Evolutionary conservation across 2,329 filamentous ascomycete genomes (phyloP), one percentile per base, ranked within the genome.

Genomic region (Apiospora aurea): DNA sequence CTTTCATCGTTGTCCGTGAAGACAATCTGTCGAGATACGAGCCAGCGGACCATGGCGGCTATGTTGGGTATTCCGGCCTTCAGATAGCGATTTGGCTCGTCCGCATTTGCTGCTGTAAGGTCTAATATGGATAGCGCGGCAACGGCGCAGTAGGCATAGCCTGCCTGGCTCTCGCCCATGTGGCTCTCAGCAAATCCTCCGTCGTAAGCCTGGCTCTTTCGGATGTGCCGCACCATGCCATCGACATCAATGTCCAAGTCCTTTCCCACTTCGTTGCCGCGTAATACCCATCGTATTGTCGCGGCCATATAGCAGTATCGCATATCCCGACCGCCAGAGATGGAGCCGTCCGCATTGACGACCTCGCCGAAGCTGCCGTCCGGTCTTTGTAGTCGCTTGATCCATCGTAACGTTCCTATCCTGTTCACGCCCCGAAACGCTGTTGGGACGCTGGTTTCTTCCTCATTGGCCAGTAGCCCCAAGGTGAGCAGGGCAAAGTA

Each of bases 291-390:
- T 51, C 96, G 87, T 44, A 97, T 91, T 11, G 91, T 91, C 24
- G 93, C 89, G 4, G 94, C 95, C 78, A 95, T 91, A 81, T 96
- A 97, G 77, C 94, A 96, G 80, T 96, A 96, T 71, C 96, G 88
- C 83, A 95, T 92, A 82, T 99, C 96, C 71, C 89, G 88, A 0
- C 94, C 94, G 0, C 96, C 96, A 47, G 91, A 89, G n/a, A 96
- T 78, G 78, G 82, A 75, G 79, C 86, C 85, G 16, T 84, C 80
- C 76, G 89, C 88, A 5, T 87, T 88, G 2, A 96, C 79, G 0
- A 94, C 89, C 82, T 99, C 95, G 0, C 95, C 96, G 80, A 99
- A 98, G 77, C 95, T 97, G 1, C 96, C 96, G 80, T 98, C 94
- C 0, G 85, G 82, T 38, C 95, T 89, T 84, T 99, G 96, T 81